Evolutionary conservation across 495 filamentous ascomycete genomes (phyloP).

Genomic region (Thozetella sp.): DNA sequence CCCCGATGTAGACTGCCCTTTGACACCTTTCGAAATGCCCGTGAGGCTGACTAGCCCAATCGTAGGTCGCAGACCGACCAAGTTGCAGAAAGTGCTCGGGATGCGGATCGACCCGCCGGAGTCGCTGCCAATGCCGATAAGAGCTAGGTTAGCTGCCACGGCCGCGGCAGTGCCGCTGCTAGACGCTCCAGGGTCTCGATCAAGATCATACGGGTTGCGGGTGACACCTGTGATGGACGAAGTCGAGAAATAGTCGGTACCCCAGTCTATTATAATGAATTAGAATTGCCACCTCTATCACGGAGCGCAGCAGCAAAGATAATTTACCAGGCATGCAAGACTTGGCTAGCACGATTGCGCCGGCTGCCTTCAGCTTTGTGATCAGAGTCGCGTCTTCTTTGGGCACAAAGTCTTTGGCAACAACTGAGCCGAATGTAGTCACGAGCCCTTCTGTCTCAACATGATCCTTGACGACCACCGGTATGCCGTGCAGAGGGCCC

Average conservation of each 20-base stretch:
- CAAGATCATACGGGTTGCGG: conserved; percentile 18
- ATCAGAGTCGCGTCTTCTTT: conserved; percentile 32
- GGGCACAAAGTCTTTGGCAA: conserved; percentile 13
- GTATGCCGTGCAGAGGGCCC: conserved; percentile 25
- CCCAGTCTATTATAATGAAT: background rate
- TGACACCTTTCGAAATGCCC: conserved; percentile 29
- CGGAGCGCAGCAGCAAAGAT: background rate
- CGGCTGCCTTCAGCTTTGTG: conserved; percentile 42
- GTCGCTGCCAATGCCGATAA: conserved; percentile 25
- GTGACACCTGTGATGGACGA: conserved; percentile 6
- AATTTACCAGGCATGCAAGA: conserved; percentile 5
- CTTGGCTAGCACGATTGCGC: conserved; percentile 45
- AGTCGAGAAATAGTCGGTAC: background rate
- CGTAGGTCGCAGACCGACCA: conserved; percentile 21
- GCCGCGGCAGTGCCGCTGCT: conserved; percentile 28
- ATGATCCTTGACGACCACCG: conserved; percentile 26
- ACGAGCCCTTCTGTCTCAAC: conserved; percentile 25
- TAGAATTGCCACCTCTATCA: background rate
- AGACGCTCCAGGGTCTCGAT: conserved; percentile 15
- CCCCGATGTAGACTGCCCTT: conserved; percentile 32
- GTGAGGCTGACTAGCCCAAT: conserved; percentile 27
- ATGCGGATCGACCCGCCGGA: conserved; percentile 21
- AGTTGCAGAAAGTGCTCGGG: conserved; percentile 16
- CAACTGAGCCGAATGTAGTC: conserved; percentile 19
- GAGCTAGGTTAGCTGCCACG: conserved; percentile 27